A percentile compares a stretch with the other conserved stretches of the same genome.
Conservation (phyloP, 352 stramenopile genomes). For the Globisporangium acanthophoron region DNA sequence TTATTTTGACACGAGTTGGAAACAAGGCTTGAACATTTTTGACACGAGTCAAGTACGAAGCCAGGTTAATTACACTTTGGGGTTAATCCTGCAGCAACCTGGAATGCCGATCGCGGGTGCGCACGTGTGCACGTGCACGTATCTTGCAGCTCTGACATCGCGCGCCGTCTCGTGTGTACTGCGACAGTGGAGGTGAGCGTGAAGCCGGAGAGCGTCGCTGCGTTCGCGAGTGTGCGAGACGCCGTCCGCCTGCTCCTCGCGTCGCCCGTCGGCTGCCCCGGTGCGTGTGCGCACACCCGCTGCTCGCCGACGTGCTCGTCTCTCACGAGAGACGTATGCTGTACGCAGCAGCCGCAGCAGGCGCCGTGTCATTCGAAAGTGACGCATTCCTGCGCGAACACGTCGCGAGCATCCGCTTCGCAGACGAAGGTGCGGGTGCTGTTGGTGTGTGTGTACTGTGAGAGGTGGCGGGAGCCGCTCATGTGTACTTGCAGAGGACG, state of each 20-base stretch:
- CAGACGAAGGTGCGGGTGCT: slow-evolving; percentile 26
- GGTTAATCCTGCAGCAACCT: no score
- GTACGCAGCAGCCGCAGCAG: slow-evolving; percentile 12
- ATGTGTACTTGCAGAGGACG: slow-evolving; percentile 8
- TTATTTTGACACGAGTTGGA: no score
- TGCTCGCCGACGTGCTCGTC: neutral
- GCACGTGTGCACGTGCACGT: no score
- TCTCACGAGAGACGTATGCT: no score
- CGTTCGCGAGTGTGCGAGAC: slow-evolving; percentile 28
- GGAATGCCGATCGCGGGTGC: no score
- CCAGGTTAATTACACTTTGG: no score
- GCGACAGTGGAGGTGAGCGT: slow-evolving; percentile 55
- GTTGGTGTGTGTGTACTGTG: neutral
- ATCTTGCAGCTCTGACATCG: neutral
- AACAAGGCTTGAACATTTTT: no score
- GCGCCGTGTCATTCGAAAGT: slow-evolving; percentile 19
- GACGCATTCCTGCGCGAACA: slow-evolving; percentile 23
- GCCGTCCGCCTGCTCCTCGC: slow-evolving; percentile 6
- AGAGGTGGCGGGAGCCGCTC: neutral
- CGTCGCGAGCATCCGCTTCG: slow-evolving; percentile 33
- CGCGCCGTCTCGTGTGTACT: neutral
- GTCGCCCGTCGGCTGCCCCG: neutral
- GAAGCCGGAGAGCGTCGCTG: slow-evolving; percentile 39
- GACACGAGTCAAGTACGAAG: no score
- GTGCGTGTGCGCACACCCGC: neutral